phyloP scores from a whole-genome alignment of 73 alveolate species.

The Tetrahymena malaccensis region DNA sequence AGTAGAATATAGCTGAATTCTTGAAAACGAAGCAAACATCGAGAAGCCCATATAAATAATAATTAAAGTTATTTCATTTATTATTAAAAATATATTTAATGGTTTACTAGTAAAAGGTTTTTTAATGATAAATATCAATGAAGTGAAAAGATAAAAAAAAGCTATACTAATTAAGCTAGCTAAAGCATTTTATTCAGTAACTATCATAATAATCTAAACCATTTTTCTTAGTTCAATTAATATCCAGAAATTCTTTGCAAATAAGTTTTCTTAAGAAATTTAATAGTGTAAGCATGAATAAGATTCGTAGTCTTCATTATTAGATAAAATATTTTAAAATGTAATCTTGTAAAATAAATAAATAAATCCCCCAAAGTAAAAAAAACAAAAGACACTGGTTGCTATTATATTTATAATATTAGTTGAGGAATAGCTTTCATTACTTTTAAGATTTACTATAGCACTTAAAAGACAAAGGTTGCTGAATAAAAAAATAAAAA shows the following conservation, averaged over 20 bases:
- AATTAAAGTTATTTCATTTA: background rate
- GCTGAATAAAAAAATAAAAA: background rate
- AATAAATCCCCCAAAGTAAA: background rate
- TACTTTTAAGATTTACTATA: background rate
- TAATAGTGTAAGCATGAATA: background rate
- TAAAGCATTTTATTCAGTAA: background rate
- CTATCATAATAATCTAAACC: background rate
- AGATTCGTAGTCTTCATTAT: background rate
- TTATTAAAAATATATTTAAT: background rate
- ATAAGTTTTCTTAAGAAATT: background rate
- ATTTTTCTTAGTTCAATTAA: background rate
- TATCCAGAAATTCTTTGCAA: background rate
- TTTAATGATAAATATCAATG: background rate
- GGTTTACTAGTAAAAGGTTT: background rate
- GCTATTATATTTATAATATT: background rate
- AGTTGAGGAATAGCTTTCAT: background rate
- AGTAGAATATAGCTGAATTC: background rate
- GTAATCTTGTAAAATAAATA: background rate
- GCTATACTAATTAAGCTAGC: background rate
- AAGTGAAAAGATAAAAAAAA: background rate
- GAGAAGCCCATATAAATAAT: background rate
- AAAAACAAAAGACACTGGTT: background rate
- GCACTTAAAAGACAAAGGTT: background rate
- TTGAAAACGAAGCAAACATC: background rate
- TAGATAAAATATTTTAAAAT: background rate